Percentiles rank a stretch among this genome's conserved stretches.
Conservation (phyloP, 169 alveolate species). For the Plasmodium berghei region DNA sequence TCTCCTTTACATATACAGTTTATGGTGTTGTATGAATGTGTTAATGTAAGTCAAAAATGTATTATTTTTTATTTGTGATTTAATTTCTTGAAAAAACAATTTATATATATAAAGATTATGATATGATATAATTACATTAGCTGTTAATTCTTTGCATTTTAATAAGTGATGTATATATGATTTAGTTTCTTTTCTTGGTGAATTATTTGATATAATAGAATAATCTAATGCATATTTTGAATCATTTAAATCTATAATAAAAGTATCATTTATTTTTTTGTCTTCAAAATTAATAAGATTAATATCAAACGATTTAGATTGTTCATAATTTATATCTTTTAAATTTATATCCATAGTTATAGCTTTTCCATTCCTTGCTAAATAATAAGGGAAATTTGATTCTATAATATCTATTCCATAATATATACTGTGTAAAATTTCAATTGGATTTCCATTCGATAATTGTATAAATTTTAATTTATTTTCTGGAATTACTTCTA, state of each 20-base stretch:
- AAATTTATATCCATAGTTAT: conserved; percentile 53
- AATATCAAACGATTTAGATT: conserved; percentile 12
- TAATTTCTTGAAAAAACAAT: conserved; percentile 70
- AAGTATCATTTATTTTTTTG: conserved; percentile 34
- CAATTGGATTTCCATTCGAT: conserved; percentile 77
- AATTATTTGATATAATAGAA: conserved; percentile 54
- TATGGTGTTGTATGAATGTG: conserved; percentile 45
- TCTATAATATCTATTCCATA: conserved; percentile 80
- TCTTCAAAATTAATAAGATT: conserved; percentile 49
- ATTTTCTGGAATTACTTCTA: conserved; percentile 26
- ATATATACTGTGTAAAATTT: conserved; percentile 77
- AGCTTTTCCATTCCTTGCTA: conserved; percentile 79
- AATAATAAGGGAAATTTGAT: conserved; percentile 75
- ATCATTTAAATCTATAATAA: conserved; percentile 77
- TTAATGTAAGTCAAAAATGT: conserved; percentile 32
- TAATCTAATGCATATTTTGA: conserved; percentile 50
- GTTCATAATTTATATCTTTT: not conserved
- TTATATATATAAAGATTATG: conserved; percentile 79
- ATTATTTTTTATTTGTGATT: conserved; percentile 53
- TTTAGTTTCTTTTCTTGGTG: conserved; percentile 79
- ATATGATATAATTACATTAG: conserved; percentile 63
- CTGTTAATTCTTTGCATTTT: conserved; percentile 80
- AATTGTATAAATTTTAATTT: conserved; percentile 79
- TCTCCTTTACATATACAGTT: not conserved
- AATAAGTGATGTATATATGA: conserved; percentile 80